phyloP scores from a whole-genome alignment of 805 yeast species.

The Cyberlindnera euphorbiae region DNA sequence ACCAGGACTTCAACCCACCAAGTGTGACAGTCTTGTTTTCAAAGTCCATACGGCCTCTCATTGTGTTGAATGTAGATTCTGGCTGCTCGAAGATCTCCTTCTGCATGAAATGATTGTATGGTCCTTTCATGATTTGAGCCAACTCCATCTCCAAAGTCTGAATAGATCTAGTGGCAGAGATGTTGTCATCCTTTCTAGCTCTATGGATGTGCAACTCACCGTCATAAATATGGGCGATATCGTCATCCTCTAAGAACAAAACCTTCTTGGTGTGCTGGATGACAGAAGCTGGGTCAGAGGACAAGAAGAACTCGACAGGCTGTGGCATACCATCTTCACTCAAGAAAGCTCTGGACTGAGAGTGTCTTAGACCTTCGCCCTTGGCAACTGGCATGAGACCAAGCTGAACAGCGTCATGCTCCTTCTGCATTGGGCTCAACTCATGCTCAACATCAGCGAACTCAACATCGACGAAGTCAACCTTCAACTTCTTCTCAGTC shows the following conservation, averaged over 20 bases:
- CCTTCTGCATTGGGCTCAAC: constrained; percentile 14
- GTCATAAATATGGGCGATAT: constrained; percentile 95
- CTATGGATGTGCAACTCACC: constrained; percentile 99
- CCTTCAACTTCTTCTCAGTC: constrained; percentile 91
- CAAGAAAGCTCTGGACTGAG: constrained; percentile 94
- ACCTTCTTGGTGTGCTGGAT: constrained; percentile 97
- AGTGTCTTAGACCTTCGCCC: constrained; percentile 65
- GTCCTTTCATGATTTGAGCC: constrained; percentile 97
- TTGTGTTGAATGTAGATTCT: constrained; percentile 94
- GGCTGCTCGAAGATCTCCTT: constrained; percentile 99
- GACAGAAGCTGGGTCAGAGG: constrained; percentile 96
- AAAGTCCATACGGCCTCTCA: constrained; percentile 98
- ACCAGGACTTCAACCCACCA: constrained; percentile 85
- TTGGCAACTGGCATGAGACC: constrained; percentile 51
- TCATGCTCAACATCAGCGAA: constrained; percentile 54
- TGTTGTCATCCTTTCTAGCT: constrained; percentile 81
- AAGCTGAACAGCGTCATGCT: constrained; percentile 23
- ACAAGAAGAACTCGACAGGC: constrained; percentile 93
- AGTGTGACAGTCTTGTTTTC: constrained; percentile 68
- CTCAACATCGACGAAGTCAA: constrained; percentile 97
- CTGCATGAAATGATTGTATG: constrained; percentile 94
- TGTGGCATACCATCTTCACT: constrained; percentile 89
- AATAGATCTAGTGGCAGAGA: constrained; percentile 91
- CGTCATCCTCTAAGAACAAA: constrained; percentile 93
- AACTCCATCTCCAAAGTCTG: constrained; percentile 96